Evolutionary conservation across 495 filamentous ascomycete species (phyloP), one percentile per base, ranked within the genome.

Genomic region (Annulohypoxylon moriforme): DNA sequence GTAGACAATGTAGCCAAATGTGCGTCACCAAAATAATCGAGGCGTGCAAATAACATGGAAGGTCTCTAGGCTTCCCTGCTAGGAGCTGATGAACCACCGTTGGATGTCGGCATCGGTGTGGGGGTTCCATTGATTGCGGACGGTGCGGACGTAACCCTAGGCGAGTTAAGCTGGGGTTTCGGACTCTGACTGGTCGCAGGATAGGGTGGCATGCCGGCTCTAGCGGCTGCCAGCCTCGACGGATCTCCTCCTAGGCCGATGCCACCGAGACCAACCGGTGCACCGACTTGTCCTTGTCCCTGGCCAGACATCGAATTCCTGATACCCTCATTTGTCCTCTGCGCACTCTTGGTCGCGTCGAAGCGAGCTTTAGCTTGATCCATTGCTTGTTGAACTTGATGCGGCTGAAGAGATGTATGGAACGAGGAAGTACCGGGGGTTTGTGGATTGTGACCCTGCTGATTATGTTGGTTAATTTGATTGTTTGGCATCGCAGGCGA

Each of bases 341-440:
- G 71, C 4, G 76, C 81, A 22, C 64, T 74, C 59, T 80, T 79
- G 46, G 79, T 79, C 0, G 81, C 82, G 53, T 81, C 79, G 27
- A 82, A 80, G 2, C 82, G 74, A 16, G 84, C 83, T 34, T 80
- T 76, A 10, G 82, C 82, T 71, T 84, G 84, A 34, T 84, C 80
- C 81, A 84, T 58, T 16, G 74, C 64, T 64, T 75, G 74, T 47
- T 76, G 75, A 24, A 77, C 62, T 64, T 81, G 64, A 9, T 73
- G 52, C 20, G 76, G 61, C 44, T 70, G 68, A 0, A 78, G 60
- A 49, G 76, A 78, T 14, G 76, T 76, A 24, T 76, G 76, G 40
- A 78, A 76, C 14, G 76, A 70, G 4, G 68, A 76, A 4, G 62
- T 72, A 74, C 42, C 74, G 67, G 44, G 73, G 67, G 73, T 81